Evolutionary conservation across 768 basidiomycete species (phyloP), one percentile per base, ranked within the genome.

Genomic region (Amanita muscaria): DNA sequence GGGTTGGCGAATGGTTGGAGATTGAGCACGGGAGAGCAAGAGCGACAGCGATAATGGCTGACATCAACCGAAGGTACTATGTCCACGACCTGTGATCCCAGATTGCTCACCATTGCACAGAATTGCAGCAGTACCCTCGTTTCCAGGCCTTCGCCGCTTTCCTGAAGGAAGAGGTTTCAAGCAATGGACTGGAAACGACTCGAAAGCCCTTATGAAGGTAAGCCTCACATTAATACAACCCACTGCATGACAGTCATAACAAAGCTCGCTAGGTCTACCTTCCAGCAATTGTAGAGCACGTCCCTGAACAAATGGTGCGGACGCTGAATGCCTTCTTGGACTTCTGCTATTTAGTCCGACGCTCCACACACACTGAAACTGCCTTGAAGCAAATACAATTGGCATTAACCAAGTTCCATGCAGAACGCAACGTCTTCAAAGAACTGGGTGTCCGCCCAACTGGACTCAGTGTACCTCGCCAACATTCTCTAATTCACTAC

Each of bases 101-200:
- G n/a, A n/a, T n/a, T n/a, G n/a, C n/a, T n/a, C n/a, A n/a, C n/a
- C n/a, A n/a, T n/a, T n/a, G n/a, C n/a, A n/a, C n/a, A n/a, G 58
- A 0, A 54, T 60, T 32, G 50, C 58, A 3, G 51, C 46, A 23
- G 49, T 50, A 3, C 58, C 61, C 1, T 18, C 48, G 1, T 62
- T 51, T 32, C 46, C 56, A 1, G 52, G 50, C 1, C 47, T 62
- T 3, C 52, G 40, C 1, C 49, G 44, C 4, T 65, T 65, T 42
- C 53, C 54, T 11, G 51, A 61, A 40, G 64, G 64, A 1, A 47
- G 49, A 0, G 32, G 49, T 7, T 64, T 64, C 45, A 53, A 59
- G 19, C 62, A n/a, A n/a, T n/a, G n/a, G n/a, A n/a, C n/a, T n/a
- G n/a, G n/a, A 66, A 56, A 66, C 40, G 60, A 68, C 39, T 67